A percentile compares a stretch with the other conserved stretches of the same genome.
These are phyloP conservation scores for Rhizoclosmatium sp. DNA, from an alignment of 192 early-diverging fungal species.

Conservation along the genomic window DNA sequence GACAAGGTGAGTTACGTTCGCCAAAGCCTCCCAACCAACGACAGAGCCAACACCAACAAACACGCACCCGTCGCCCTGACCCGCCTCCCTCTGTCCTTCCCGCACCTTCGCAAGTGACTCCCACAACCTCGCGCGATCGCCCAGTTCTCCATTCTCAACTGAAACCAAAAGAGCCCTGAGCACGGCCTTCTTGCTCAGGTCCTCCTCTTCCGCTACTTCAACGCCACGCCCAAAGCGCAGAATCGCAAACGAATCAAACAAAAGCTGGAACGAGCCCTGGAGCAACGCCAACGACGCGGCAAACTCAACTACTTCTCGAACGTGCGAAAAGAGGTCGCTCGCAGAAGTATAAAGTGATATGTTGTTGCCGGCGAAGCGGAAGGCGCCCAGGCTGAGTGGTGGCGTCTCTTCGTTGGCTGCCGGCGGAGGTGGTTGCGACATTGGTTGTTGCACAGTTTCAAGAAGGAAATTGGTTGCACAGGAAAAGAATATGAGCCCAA, in stretches of 20 bases:
- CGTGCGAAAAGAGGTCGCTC: slow-evolving; percentile 21
- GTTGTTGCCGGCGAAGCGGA: slow-evolving; percentile 15
- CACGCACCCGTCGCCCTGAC: neutral
- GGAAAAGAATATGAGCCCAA: neutral
- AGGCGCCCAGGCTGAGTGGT: neutral
- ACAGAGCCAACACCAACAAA: neutral
- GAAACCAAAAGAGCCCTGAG: neutral
- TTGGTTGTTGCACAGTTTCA: neutral
- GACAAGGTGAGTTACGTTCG: neutral
- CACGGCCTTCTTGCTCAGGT: neutral
- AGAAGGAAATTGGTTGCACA: neutral
- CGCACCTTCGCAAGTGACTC: neutral
- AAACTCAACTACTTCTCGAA: slow-evolving; percentile 8
- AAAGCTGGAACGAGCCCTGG: neutral
- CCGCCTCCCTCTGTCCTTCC: neutral
- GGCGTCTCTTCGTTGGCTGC: neutral
- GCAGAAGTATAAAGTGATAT: slow-evolving; percentile 9
- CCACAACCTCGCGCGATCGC: neutral
- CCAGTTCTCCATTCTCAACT: neutral
- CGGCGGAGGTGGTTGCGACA: slow-evolving; percentile 4
- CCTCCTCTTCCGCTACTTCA: neutral
- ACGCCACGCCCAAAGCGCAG: neutral
- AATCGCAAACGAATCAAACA: neutral
- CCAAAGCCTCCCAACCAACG: neutral
- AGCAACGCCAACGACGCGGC: neutral